These are phyloP conservation scores for Psilocybe cubensis DNA, from an alignment of 768 basidiomycete species.

Conservation along the genomic window DNA sequence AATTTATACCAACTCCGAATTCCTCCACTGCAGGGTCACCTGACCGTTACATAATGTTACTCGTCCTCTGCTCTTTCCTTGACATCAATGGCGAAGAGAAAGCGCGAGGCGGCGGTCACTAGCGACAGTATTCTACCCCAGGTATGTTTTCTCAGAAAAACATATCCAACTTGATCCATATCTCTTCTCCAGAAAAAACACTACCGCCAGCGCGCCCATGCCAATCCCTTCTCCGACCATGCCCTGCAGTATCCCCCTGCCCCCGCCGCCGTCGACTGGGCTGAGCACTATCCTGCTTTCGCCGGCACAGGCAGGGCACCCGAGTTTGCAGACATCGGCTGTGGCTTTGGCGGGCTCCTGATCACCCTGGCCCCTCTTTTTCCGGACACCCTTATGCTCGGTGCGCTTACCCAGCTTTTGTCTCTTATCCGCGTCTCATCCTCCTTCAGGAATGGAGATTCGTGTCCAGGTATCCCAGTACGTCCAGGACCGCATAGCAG, in stretches of 20 bases:
- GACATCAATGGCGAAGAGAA: conserved; percentile 30
- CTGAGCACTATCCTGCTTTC: conserved; percentile 78
- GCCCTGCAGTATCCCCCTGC: conserved; percentile 83
- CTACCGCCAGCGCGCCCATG: conserved; percentile 83
- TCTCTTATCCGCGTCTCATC: conserved; percentile 5
- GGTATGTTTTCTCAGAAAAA: conserved; percentile 29
- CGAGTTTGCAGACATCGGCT: conserved; percentile 96
- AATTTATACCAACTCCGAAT: conserved; percentile 19
- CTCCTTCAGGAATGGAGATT: conserved; percentile 86
- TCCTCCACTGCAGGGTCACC: conserved; percentile 28
- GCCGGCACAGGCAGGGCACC: conserved; percentile 62
- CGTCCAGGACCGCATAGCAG: conserved; percentile 91
- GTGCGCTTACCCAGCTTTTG: conserved; percentile 50
- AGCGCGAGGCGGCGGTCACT: conserved; percentile 18
- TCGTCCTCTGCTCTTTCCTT: background rate
- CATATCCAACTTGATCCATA: background rate
- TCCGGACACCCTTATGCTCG: conserved; percentile 92
- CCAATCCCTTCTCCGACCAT: conserved; percentile 89
- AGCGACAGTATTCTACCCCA: conserved; percentile 47
- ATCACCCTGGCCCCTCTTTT: conserved; percentile 88
- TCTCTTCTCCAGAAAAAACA: conserved; percentile 66
- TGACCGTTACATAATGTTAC: conserved; percentile 18
- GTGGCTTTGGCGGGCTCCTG: conserved; percentile 95
- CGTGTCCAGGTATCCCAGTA: conserved; percentile 96
- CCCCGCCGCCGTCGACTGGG: conserved; percentile 82